phyloP scores from a whole-genome alignment of 2,329 filamentous ascomycete genomes.

The Ophiostoma australiae region DNA sequence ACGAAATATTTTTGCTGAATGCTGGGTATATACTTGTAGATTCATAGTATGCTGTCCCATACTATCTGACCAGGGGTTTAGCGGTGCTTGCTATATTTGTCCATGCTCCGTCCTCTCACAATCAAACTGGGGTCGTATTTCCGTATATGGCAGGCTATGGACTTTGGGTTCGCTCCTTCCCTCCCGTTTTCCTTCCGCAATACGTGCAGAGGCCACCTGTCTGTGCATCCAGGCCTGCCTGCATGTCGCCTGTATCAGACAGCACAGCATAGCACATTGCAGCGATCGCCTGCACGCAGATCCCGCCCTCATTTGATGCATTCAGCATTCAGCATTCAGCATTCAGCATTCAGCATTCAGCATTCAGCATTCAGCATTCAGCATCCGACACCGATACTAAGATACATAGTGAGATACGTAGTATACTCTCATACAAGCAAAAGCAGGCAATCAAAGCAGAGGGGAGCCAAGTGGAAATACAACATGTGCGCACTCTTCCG shows the following conservation, averaged over 20 bases:
- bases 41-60: too few relatives aligned
- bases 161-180: constrained; percentile 2
- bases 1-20: background rate
- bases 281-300: background rate
- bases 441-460: background rate
- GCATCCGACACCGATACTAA: too few relatives aligned
- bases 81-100: background rate
- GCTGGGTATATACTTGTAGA: too few relatives aligned
- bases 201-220: constrained; percentile 8
- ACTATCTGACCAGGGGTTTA: background rate
- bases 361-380: too few relatives aligned
- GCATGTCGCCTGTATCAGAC: background rate
- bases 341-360: too few relatives aligned
- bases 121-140: constrained; percentile 12
- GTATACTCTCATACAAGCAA: background rate
- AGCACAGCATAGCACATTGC: background rate
- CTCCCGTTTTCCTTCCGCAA: background rate
- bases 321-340: background rate
- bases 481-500: background rate
- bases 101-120: background rate
- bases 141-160: background rate
- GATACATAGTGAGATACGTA: too few relatives aligned
- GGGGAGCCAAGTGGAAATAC: constrained; percentile 13
- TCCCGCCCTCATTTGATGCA: background rate
- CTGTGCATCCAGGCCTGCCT: background rate